A percentile compares a stretch with the other conserved stretches of the same genome.
Conservation (phyloP, 2,329 filamentous ascomycete species). For the Trichoderma oligosporum region DNA sequence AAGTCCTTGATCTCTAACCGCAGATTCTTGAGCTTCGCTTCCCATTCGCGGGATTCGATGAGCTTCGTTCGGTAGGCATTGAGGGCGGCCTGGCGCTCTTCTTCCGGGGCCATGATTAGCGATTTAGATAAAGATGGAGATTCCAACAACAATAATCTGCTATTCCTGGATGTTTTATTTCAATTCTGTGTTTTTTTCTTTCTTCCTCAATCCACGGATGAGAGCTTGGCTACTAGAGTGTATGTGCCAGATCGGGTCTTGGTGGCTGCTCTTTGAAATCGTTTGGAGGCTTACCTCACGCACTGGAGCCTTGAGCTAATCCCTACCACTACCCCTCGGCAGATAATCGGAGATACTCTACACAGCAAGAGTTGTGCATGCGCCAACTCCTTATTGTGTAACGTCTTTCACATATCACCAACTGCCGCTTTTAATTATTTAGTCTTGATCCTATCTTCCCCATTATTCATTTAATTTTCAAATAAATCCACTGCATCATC, state of each 20-base stretch:
- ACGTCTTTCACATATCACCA: no score
- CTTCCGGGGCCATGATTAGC: slow-evolving; percentile 49
- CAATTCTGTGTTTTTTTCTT: background rate
- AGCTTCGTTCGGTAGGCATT: slow-evolving; percentile 75
- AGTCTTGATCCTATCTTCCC: no score
- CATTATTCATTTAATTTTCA: no score
- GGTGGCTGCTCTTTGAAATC: slow-evolving; percentile 27
- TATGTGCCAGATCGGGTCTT: slow-evolving; percentile 19
- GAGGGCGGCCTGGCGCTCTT: slow-evolving; percentile 66
- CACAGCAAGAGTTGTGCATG: no score
- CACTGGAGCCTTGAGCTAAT: slow-evolving; percentile 37
- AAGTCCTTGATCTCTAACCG: slow-evolving; percentile 94
- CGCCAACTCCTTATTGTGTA: no score
- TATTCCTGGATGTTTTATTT: background rate
- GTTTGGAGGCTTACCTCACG: slow-evolving; percentile 40
- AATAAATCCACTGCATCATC: no score
- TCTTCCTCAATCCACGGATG: background rate
- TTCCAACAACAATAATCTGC: background rate
- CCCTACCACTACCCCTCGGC: slow-evolving; percentile 27
- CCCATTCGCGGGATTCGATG: slow-evolving; percentile 96
- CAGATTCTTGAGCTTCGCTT: slow-evolving; percentile 91
- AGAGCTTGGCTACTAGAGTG: slow-evolving; percentile 9
- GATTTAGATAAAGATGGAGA: background rate
- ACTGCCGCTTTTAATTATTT: no score
- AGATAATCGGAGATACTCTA: slow-evolving; percentile 31